These are phyloP conservation scores for Limnanthes douglasii DNA, from an alignment of 345 rosid genomes.

Conservation along the genomic window DNA sequence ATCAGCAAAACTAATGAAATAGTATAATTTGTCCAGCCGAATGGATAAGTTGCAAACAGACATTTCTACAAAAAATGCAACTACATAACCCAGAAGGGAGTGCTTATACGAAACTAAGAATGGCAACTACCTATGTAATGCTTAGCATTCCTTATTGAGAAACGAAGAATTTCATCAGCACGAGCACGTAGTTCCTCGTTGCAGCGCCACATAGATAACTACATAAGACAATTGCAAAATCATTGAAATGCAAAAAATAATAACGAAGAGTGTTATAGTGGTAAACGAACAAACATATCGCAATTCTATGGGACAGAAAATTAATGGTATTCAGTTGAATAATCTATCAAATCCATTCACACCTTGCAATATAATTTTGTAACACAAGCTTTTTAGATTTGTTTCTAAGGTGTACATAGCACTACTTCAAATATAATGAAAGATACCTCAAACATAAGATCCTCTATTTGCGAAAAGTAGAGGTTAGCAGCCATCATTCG, in stretches of 20 bases:
- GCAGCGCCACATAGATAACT: slow-evolving; percentile 99
- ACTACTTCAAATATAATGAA: too few species aligned
- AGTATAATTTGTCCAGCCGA: not conserved
- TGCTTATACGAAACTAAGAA: too few species aligned
- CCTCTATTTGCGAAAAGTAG: slow-evolving; percentile 95
- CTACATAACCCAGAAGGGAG: too few species aligned
- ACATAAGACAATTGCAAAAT: too few species aligned
- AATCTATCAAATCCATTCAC: not conserved
- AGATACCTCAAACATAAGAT: slow-evolving; percentile 98
- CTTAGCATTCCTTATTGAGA: slow-evolving; percentile 68
- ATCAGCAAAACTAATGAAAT: not conserved
- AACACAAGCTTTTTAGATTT: too few species aligned
- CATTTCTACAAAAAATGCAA: too few species aligned
- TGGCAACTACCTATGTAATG: slow-evolving; percentile 67
- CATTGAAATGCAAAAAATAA: too few species aligned
- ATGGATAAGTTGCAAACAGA: too few species aligned
- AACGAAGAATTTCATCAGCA: slow-evolving; percentile 58
- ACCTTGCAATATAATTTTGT: too few species aligned
- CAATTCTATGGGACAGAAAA: not conserved
- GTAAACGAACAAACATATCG: slow-evolving; percentile 1
- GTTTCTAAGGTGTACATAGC: too few species aligned
- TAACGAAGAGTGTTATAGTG: too few species aligned
- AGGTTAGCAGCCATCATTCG: slow-evolving; percentile 99
- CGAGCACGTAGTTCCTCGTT: slow-evolving; percentile 69
- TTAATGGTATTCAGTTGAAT: not conserved